phyloP scores from a whole-genome alignment of 345 rosid genomes.

The Salix caprea region DNA sequence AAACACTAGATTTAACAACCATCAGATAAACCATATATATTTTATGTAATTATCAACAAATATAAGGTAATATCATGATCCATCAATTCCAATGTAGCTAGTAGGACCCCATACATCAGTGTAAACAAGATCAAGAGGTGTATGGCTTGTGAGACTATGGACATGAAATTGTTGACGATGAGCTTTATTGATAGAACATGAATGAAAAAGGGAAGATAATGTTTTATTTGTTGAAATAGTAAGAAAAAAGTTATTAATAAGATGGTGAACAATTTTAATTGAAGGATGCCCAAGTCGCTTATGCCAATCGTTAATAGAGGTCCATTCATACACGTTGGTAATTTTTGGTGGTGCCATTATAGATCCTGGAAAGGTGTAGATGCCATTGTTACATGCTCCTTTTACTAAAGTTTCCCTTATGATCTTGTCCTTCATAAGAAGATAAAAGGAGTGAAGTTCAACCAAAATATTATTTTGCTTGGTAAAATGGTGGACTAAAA shows the following conservation, averaged over 20 bases:
- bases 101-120: not conserved
- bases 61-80: not conserved
- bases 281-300: not conserved
- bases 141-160: not conserved
- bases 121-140: not conserved
- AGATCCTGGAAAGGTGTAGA: accelerated
- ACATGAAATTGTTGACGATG: not conserved
- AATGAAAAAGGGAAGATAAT: no score
- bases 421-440: not conserved
- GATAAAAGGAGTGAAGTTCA: no score
- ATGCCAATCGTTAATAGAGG: not conserved
- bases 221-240: no score
- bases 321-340: accelerated
- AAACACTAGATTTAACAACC: no score
- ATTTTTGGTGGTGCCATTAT: accelerated
- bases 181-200: not conserved
- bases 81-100: not conserved
- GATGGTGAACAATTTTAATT: not conserved
- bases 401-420: accelerated
- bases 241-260: not conserved
- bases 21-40: no score
- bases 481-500: not conserved
- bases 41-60: no score
- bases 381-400: not conserved
- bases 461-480: no score